Evolutionary conservation across 2,329 filamentous ascomycete genomes (phyloP), one percentile per base, ranked within the genome.

Genomic region (Xylariales sp.): DNA sequence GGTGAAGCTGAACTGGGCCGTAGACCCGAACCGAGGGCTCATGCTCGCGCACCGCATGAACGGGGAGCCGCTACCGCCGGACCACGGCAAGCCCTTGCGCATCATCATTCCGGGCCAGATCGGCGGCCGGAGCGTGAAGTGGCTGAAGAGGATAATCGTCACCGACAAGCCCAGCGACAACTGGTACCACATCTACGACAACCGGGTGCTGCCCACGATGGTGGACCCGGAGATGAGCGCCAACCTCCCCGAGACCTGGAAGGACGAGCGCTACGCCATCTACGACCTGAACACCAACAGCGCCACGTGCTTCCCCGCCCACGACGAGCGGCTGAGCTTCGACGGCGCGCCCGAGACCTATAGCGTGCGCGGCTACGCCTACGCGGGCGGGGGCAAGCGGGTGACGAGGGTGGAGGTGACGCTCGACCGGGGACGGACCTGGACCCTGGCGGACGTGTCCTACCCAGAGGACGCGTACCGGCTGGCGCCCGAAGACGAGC

Each of bases 131-230:
- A 95, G 88, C 57, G 89, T 96, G 21, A 96, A 96, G 61, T 96
- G 90, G 90, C 59, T 96, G 41, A 91, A 83, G 65, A 82, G 73
- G 47, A 74, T 96, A 43, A 84, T 89, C 29, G 61, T 96, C 35
- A 91, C 88, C 0, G 76, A 81, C 8, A 69, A 73, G 17, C 88
- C 89, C 1, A 95, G 88, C 55, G 83, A 91, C 45, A 95, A 94
- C 55, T 95, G 88, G 88, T 95, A 95, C 53, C 90, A 96, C 60
- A 88, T 94, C 45, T 90, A 93, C 60, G 90, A 96, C 59, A 96
- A 96, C 56, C 72, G 88, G 41, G 88, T 96, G 2, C 65, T 96
- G 27, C 90, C 90, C 47, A 95, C 88, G 0, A 90, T 82, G 74
- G 73, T 95, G 13, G 83, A 82, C 10, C 88, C 90, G 1, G 88